Base-by-base conservation (phyloP, 2,329 filamentous ascomycete species). In the Chalaropsis ovoidea region DNA sequence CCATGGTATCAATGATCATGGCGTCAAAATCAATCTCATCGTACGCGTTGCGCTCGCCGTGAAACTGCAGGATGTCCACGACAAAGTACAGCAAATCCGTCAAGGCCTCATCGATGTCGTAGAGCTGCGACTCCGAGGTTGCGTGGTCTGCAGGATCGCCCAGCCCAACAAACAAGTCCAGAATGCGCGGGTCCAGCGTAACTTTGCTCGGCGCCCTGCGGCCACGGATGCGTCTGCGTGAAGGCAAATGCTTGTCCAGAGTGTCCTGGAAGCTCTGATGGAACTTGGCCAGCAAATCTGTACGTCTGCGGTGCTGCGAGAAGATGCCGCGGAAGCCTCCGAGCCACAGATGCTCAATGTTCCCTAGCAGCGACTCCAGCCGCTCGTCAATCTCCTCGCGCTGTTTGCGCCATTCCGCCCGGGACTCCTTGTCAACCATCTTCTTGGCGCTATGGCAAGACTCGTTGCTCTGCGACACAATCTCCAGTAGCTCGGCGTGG, bases 291-390 rank as follows among this genome's bases (percentile, higher is more conserved):
- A 97, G 77, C 11, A 89, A 77, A 31, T 86, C 81, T 0, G 82
- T 77, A 22, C 87, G 80, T 45, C 81, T 80, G 61, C 79, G 75
- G 64, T 88, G 83, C 64, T 89, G 87, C 0, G 90, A 92, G 72
- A 99, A 93, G n/a, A 99, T 87, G 17, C 93, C 92, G 66, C 86
- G 87, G 80, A 99, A 99, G 0, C 94, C 94, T 61, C 93, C 92
- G 4, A 99, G 83, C 94, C 94, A 99, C 24, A 94, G 86, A 68
- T 89, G 87, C 74, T 99, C 93, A 47, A 99, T 88, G 67, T 90
- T 95, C 64, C 86, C 80, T 1, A 99, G 79, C 10, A 99, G 81
- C 62, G 89, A 86, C 68, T 84, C 86, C 27, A 99, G 80, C 10
- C 90, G 85, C 41, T 77, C 77, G 72, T 99, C 94, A 17, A 99